Evolutionary conservation across 164 flowering plant species (phyloP), one percentile per base, ranked within the genome.

Genomic region (Taxillus chinensis): DNA sequence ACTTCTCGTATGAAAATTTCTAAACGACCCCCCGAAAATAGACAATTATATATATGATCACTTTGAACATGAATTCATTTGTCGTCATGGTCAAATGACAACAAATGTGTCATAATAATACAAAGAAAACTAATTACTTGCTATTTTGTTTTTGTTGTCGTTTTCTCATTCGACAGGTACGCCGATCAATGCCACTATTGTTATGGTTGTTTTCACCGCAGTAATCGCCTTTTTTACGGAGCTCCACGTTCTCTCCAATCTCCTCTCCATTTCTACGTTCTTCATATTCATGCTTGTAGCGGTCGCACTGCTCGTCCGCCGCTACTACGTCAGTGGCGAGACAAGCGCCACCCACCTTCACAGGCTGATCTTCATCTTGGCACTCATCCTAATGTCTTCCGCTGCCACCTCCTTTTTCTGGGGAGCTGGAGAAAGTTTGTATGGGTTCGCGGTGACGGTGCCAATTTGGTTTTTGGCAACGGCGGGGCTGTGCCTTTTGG

Each of bases 201-300:
- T 74, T 2, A 84, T 86, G 89, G 66, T 76, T 0, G 58, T 52
- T 1, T 81, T 81, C 1, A 84, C 81, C 7, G 83, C 85, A 2
- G 10, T 80, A 11, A 62, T 87, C 11, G 89, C 79, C 39, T 81
- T 87, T 67, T 87, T 87, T 74, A 83, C 91, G 3, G 57, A 68
- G 1, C 85, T 87, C 10, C 62, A 41, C 2, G 72, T 87, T 42
- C 73, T 87, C 0, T 15, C 91, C 8, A 70, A 84, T 65, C 78
- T 87, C 11, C 75, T 87, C 12, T 87, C 91, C 4, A 81, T 85
- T 60, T 82, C 89, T 8, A 87, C 95, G 0, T 70, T 87, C 3
- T 80, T 82, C 71, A 86, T 87, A 59, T 88, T 86, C 83, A 64
- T 54, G 72, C 77, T 86, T 0, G 95, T 88, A 3, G 83, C 92